Conservation (phyloP, 306 rosid genomes). For the Prosopis cineraria region DNA sequence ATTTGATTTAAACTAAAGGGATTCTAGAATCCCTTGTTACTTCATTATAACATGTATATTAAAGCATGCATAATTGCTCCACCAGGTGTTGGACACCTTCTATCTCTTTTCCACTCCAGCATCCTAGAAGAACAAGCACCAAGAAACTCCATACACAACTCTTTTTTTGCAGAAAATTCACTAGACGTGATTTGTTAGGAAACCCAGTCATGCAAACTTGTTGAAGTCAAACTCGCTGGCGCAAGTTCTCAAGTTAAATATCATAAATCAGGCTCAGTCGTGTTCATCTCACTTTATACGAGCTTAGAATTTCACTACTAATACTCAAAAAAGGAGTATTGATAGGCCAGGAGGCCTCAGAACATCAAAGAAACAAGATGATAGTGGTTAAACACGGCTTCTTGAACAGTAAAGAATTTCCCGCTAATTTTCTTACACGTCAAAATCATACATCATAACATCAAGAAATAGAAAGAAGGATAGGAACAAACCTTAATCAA, state of each 20-base stretch:
- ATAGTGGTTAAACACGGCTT: background rate
- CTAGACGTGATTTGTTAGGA: background rate
- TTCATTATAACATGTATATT: background rate
- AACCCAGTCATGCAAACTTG: background rate
- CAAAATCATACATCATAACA: background rate
- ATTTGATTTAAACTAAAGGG: constrained; percentile 4
- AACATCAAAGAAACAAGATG: background rate
- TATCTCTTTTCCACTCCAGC: background rate
- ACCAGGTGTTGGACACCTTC: background rate
- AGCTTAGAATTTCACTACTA: background rate
- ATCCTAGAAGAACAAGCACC: background rate
- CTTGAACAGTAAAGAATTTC: background rate
- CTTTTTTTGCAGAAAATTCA: background rate
- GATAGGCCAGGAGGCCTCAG: background rate
- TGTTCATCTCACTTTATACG: constrained; percentile 12
- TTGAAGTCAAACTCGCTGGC: background rate
- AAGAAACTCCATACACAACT: background rate
- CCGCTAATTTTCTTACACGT: background rate
- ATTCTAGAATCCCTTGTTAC: constrained; percentile 8
- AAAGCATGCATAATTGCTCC: background rate
- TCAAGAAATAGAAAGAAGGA: background rate
- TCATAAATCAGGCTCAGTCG: background rate
- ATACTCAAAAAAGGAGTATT: background rate
- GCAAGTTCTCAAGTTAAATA: background rate
- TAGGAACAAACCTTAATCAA: constrained; percentile 37